Evolutionary conservation across 2,329 filamentous ascomycete species (phyloP).

Genomic region (Neurospora crassa): DNA sequence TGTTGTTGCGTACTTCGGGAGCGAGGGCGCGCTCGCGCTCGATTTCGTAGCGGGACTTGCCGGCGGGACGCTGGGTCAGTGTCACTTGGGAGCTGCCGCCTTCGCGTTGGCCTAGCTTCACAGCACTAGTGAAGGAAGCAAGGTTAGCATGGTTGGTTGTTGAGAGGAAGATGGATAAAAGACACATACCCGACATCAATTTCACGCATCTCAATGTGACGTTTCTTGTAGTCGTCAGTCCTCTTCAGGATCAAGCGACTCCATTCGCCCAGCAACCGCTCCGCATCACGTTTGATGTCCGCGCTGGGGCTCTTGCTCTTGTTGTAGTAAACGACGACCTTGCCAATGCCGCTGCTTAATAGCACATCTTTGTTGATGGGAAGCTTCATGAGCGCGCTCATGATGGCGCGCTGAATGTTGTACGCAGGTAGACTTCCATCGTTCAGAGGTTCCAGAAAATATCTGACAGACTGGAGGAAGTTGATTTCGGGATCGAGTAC

Average conservation of each 20-base stretch:
- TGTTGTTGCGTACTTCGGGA: constrained; percentile 39
- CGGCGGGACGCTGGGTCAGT: constrained; percentile 38
- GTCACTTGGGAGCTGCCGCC: constrained; percentile 35
- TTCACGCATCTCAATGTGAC: constrained; percentile 53
- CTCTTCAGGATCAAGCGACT: constrained; percentile 88
- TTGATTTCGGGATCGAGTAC: constrained; percentile 93
- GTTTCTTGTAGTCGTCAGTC: constrained; percentile 90
- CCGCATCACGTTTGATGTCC: constrained; percentile 85
- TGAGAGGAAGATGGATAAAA: background rate
- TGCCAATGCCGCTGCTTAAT: constrained; percentile 86
- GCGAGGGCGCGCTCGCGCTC: constrained; percentile 51
- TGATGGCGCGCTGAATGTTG: constrained; percentile 93
- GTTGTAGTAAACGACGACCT: constrained; percentile 94
- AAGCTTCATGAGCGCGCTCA: constrained; percentile 67
- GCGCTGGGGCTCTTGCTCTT: constrained; percentile 85
- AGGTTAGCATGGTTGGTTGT: background rate
- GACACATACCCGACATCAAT: constrained; percentile 52
- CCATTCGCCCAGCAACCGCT: constrained; percentile 90
- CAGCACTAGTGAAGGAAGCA: constrained; percentile 30
- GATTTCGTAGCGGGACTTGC: constrained; percentile 31
- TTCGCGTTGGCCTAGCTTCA: constrained; percentile 41
- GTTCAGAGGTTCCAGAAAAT: constrained; percentile 91
- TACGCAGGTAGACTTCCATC: constrained; percentile 93
- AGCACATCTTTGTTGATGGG: constrained; percentile 88
- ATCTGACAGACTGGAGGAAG: constrained; percentile 87